Conservation (phyloP, 2,329 filamentous ascomycete species). For the Claviceps sp. region DNA sequence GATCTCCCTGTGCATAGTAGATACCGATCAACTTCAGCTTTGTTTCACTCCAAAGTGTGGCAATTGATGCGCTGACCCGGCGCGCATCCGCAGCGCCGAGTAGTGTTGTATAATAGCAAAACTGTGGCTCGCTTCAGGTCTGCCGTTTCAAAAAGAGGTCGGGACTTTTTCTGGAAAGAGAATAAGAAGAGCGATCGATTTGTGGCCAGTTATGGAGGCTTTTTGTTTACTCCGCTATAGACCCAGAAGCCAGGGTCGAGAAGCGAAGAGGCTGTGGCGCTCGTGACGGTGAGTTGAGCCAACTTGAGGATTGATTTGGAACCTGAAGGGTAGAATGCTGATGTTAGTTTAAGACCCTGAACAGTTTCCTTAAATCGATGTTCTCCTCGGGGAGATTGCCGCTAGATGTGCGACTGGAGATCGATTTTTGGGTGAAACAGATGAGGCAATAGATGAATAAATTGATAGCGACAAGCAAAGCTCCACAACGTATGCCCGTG, state of each 20-base stretch:
- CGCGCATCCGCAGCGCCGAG: conserved; percentile 25
- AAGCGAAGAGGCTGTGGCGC: conserved; percentile 69
- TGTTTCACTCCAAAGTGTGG: neutral
- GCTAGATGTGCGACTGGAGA: neutral
- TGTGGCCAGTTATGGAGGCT: conserved; percentile 73
- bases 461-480: neutral
- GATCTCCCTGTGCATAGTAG: conserved; percentile 3
- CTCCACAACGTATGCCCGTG: neutral
- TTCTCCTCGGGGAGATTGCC: neutral
- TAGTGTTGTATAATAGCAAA: conserved; percentile 17
- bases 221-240: conserved; percentile 92
- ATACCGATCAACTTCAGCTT: neutral
- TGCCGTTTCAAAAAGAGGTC: neutral
- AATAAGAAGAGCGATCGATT: neutral
- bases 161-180: neutral
- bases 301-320: conserved; percentile 72
- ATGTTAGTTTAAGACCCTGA: neutral
- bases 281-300: conserved; percentile 67
- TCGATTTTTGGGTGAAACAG: neutral
- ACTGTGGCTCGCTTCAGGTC: conserved; percentile 8
- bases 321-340: neutral
- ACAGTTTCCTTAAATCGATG: neutral
- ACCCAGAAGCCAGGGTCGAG: conserved; percentile 87
- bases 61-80: conserved; percentile 13
- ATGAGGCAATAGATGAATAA: neutral